phyloP scores from a whole-genome alignment of 192 early-diverging fungal species.

The Linnemannia schmuckeri region DNA sequence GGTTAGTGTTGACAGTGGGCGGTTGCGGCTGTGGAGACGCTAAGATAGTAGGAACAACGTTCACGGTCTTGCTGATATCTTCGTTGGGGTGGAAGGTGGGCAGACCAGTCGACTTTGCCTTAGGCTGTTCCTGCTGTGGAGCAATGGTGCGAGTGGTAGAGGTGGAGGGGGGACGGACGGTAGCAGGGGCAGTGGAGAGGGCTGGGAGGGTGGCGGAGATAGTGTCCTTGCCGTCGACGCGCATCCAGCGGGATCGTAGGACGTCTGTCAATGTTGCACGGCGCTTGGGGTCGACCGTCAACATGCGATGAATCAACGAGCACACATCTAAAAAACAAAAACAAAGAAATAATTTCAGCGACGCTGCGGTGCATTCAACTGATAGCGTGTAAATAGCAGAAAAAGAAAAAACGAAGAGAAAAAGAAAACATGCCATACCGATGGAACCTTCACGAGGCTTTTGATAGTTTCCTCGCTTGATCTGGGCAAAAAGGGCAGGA shows the following conservation, averaged over 20 bases:
- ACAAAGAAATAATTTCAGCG: background rate
- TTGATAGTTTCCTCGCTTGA: constrained; percentile 67
- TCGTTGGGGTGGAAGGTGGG: constrained; percentile 39
- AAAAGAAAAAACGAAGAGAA: background rate
- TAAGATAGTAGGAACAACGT: background rate
- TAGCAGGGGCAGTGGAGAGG: constrained; percentile 32
- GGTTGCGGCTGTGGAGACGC: background rate
- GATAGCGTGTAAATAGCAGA: background rate
- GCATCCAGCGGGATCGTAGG: constrained; percentile 68
- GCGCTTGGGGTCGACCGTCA: constrained; percentile 65
- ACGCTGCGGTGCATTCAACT: background rate
- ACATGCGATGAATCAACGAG: constrained; percentile 62
- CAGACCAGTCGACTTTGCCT: constrained; percentile 28
- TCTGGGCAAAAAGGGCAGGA: constrained; percentile 71
- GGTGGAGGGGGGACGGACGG: constrained; percentile 25
- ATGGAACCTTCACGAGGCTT: constrained; percentile 59
- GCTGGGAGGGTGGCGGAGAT: constrained; percentile 23
- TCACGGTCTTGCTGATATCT: constrained; percentile 44
- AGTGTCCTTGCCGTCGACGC: constrained; percentile 41
- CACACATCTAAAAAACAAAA: constrained; percentile 53
- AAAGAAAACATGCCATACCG: constrained; percentile 1
- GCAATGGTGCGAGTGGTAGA: constrained; percentile 15
- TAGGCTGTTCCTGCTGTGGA: constrained; percentile 14
- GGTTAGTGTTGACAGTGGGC: constrained; percentile 25
- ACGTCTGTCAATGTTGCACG: constrained; percentile 70